Evolutionary conservation across 2,329 filamentous ascomycete genomes (phyloP).

Genomic region (Dactylellina parvicollis): DNA sequence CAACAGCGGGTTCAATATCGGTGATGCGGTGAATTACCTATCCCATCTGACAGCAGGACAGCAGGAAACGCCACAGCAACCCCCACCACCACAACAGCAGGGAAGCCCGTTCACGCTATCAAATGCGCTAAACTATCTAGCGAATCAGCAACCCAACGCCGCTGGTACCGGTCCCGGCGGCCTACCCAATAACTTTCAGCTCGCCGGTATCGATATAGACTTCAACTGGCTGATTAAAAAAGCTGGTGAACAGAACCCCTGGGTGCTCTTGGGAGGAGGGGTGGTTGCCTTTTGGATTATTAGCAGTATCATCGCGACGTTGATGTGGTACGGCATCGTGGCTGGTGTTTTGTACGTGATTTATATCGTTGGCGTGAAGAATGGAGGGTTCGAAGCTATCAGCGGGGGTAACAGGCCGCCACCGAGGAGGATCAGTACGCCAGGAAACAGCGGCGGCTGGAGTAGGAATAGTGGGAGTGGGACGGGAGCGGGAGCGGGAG

Average conservation of each 20-base stretch:
- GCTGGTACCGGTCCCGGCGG: neutral
- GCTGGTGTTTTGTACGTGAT: slow-evolving; percentile 44
- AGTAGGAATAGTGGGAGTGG: no score
- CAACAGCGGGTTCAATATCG: slow-evolving; percentile 30
- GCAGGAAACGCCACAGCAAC: neutral
- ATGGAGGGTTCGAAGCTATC: slow-evolving; percentile 42
- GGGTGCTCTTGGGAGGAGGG: slow-evolving; percentile 38
- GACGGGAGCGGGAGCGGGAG: slow-evolving; percentile 3
- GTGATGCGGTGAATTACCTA: slow-evolving; percentile 38
- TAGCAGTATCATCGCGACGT: slow-evolving; percentile 45
- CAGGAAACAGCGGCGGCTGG: slow-evolving; percentile 21
- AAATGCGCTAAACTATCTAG: slow-evolving; percentile 39
- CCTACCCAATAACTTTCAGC: slow-evolving; percentile 28
- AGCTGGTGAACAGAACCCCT: slow-evolving; percentile 46
- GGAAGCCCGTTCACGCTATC: slow-evolving; percentile 43
- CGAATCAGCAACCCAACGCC: neutral
- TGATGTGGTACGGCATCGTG: slow-evolving; percentile 47
- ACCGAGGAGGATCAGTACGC: slow-evolving; percentile 17
- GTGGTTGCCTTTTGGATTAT: slow-evolving; percentile 48
- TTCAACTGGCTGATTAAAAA: slow-evolving; percentile 46
- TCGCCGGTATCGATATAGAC: slow-evolving; percentile 48
- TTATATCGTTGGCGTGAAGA: slow-evolving; percentile 50
- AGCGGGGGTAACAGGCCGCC: slow-evolving; percentile 14
- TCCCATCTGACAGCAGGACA: slow-evolving; percentile 9
- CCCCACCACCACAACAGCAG: slow-evolving; percentile 16